Evolutionary conservation across 352 stramenopile genomes (phyloP).

Genomic region (Phytophthora meadii): DNA sequence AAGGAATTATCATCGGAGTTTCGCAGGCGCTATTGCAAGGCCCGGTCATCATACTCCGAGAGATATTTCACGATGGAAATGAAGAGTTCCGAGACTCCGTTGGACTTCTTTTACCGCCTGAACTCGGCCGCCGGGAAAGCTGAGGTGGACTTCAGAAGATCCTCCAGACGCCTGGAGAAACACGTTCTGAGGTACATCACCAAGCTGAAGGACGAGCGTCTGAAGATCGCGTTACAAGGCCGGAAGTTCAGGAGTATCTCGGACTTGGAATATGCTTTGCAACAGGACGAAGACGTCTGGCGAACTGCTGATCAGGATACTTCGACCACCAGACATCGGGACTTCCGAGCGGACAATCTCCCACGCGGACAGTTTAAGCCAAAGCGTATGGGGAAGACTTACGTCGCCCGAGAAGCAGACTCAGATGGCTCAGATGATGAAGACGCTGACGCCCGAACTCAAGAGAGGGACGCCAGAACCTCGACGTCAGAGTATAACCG

Average conservation of each 20-base stretch:
- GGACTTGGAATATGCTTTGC: background rate
- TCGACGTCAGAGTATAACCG: too few species aligned
- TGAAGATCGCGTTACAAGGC: conserved; percentile 2
- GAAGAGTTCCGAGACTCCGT: background rate
- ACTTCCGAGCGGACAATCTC: background rate
- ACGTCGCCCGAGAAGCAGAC: background rate
- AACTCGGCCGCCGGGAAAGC: background rate
- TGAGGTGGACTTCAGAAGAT: background rate
- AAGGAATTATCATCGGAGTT: too few species aligned
- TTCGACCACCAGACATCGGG: background rate
- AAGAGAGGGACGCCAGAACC: background rate
- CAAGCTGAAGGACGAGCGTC: background rate
- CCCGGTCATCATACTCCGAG: too few species aligned
- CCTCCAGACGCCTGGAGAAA: background rate
- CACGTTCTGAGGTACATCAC: background rate
- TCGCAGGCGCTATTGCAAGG: too few species aligned
- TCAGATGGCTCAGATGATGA: background rate
- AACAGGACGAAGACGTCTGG: background rate
- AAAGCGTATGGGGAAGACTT: background rate
- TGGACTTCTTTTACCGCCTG: background rate
- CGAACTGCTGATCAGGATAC: background rate
- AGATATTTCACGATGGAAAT: too few species aligned
- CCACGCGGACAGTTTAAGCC: background rate
- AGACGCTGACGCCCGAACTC: background rate
- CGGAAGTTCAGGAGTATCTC: background rate